Evolutionary conservation across 805 yeast species (phyloP).

Genomic region (Hanseniaspora meyeri): DNA sequence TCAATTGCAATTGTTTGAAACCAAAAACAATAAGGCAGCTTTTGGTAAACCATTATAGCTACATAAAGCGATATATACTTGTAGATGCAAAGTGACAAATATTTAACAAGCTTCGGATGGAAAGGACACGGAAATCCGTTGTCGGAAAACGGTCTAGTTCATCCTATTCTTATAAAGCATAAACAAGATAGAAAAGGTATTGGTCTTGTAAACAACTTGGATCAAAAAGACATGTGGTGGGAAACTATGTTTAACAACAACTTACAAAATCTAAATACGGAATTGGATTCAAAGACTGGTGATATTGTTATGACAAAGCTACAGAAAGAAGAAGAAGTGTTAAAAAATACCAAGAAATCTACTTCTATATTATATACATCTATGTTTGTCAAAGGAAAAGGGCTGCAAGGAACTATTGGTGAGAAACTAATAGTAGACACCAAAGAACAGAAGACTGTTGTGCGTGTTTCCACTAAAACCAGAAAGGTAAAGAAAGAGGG

Average conservation of each 20-base stretch:
- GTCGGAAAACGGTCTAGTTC: slow-evolving; percentile 62
- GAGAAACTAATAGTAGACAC: slow-evolving; percentile 11
- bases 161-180: slow-evolving; percentile 80
- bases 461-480: slow-evolving; percentile 9
- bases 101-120: slow-evolving; percentile 80
- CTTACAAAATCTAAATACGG: slow-evolving; percentile 60
- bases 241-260: slow-evolving; percentile 91
- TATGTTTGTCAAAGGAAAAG: slow-evolving; percentile 78
- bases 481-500: slow-evolving; percentile 14
- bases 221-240: slow-evolving; percentile 92
- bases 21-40: too few species aligned
- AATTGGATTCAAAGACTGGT: slow-evolving; percentile 19
- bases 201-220: slow-evolving; percentile 55
- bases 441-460: slow-evolving; percentile 11
- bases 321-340: slow-evolving; percentile 39
- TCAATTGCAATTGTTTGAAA: too few species aligned
- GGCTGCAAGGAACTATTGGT: slow-evolving; percentile 64
- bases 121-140: slow-evolving; percentile 70
- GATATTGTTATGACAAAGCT: slow-evolving; percentile 35
- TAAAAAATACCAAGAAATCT: slow-evolving; percentile 36
- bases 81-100: slow-evolving; percentile 55
- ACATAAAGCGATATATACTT: not conserved
- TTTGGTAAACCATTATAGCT: too few species aligned
- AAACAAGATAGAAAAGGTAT: slow-evolving; percentile 84
- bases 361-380: slow-evolving; percentile 62